phyloP scores from a whole-genome alignment of 2,329 filamentous ascomycete species.

The Sporothrix dimorphospora region DNA sequence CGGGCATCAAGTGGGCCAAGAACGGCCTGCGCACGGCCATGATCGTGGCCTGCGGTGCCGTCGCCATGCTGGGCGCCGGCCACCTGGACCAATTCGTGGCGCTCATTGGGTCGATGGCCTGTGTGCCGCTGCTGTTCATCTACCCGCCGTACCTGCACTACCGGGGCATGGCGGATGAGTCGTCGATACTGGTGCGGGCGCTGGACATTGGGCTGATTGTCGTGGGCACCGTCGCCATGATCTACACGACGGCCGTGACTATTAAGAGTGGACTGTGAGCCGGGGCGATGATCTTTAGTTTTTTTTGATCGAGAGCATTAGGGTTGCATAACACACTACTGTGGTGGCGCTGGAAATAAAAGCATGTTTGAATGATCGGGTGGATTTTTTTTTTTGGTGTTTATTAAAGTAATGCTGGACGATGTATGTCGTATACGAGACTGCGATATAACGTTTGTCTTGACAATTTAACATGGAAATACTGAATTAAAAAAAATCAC shows the following conservation, averaged over 20 bases:
- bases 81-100: slow-evolving; percentile 76
- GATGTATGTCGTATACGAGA: too few species aligned
- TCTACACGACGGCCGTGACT: slow-evolving; percentile 71
- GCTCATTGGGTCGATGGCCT: slow-evolving; percentile 73
- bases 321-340: too few species aligned
- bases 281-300: background rate
- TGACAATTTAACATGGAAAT: too few species aligned
- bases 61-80: slow-evolving; percentile 66
- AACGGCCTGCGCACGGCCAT: slow-evolving; percentile 64
- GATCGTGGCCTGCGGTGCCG: slow-evolving; percentile 60
- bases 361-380: background rate
- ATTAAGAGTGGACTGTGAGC: slow-evolving; percentile 12
- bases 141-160: slow-evolving; percentile 74
- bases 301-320: background rate
- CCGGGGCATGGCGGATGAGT: slow-evolving; percentile 62
- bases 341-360: background rate
- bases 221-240: slow-evolving; percentile 55
- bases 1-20: slow-evolving; percentile 74
- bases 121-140: slow-evolving; percentile 76
- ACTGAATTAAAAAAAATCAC: too few species aligned
- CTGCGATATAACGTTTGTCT: too few species aligned
- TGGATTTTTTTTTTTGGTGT: background rate
- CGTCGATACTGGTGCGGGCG: slow-evolving; percentile 57
- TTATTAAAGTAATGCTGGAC: background rate
- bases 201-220: slow-evolving; percentile 38